phyloP scores from a whole-genome alignment of 2,329 filamentous ascomycete species.

The Bipolaris sorokiniana region DNA sequence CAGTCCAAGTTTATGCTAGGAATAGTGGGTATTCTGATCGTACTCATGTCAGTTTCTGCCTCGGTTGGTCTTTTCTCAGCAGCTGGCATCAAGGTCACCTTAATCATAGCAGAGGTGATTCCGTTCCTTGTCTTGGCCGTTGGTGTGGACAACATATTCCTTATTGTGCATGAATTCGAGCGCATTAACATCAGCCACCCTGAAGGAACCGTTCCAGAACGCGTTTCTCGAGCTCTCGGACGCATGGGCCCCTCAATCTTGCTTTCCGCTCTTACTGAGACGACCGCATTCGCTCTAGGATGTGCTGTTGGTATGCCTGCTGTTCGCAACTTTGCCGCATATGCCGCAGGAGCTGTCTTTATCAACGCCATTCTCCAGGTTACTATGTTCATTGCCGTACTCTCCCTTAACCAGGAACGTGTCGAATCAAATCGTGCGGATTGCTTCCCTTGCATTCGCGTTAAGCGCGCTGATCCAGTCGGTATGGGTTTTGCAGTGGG shows the following conservation, averaged over 20 bases:
- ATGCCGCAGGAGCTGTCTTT: slow-evolving; percentile 93
- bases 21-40: slow-evolving; percentile 92
- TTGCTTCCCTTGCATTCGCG: slow-evolving; percentile 86
- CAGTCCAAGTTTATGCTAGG: slow-evolving; percentile 97
- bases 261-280: slow-evolving; percentile 93
- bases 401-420: slow-evolving; percentile 87
- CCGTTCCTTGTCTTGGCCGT: slow-evolving; percentile 96
- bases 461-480: slow-evolving; percentile 73
- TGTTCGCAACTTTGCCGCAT: slow-evolving; percentile 95
- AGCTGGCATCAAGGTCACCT: slow-evolving; percentile 86
- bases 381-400: slow-evolving; percentile 93
- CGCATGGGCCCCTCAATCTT: slow-evolving; percentile 97
- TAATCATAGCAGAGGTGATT: slow-evolving; percentile 98
- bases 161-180: slow-evolving; percentile 98
- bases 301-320: slow-evolving; percentile 97
- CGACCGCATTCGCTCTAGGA: slow-evolving; percentile 88
- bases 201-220: slow-evolving; percentile 83
- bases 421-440: slow-evolving; percentile 89
- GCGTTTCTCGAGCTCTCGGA: slow-evolving; percentile 86
- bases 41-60: slow-evolving; percentile 95
- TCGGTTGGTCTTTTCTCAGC: slow-evolving; percentile 96
- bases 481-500: slow-evolving; percentile 74
- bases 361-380: slow-evolving; percentile 97
- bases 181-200: slow-evolving; percentile 90
- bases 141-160: slow-evolving; percentile 97